These are phyloP conservation scores for Gelatoporia subvermispora DNA, from an alignment of 768 basidiomycete genomes.

Conservation along the genomic window DNA sequence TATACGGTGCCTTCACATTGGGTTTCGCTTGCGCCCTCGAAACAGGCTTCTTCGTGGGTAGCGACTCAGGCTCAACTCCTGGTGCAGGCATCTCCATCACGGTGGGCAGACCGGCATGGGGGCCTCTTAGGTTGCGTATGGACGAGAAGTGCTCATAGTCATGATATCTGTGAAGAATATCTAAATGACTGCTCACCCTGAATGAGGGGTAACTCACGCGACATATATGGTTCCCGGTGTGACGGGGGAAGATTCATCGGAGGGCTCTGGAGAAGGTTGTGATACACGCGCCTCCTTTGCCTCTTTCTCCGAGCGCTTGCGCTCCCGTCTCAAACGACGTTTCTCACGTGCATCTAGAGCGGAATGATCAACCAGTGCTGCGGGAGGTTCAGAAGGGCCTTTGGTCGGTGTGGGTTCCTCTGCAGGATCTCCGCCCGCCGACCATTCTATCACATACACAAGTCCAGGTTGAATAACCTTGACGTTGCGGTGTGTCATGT, in stretches of 20 bases:
- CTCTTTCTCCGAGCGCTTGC: slow-evolving; percentile 26
- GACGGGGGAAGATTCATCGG: slow-evolving; percentile 22
- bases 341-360: slow-evolving; percentile 38
- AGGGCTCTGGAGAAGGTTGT: slow-evolving; percentile 13
- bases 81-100: slow-evolving; percentile 47
- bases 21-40: slow-evolving; percentile 22
- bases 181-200: not conserved
- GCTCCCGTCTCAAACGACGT: slow-evolving; percentile 38
- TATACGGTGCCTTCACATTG: slow-evolving; percentile 11
- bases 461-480: slow-evolving; percentile 92
- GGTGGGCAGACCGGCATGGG: slow-evolving; percentile 69
- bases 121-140: slow-evolving; percentile 83
- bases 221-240: slow-evolving; percentile 60
- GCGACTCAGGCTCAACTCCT: slow-evolving; percentile 25
- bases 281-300: slow-evolving; percentile 12
- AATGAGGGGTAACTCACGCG: slow-evolving; percentile 52
- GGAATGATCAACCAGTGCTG: slow-evolving; percentile 23
- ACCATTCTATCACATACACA: slow-evolving; percentile 86
- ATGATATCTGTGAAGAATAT: slow-evolving; percentile 54
- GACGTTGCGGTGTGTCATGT: slow-evolving; percentile 70
- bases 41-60: slow-evolving; percentile 29
- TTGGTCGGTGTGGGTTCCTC: slow-evolving; percentile 15
- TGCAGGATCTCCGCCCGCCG: slow-evolving; percentile 45
- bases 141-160: slow-evolving; percentile 96
- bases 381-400: slow-evolving; percentile 17